Base-by-base conservation (phyloP, 73 alveolate species). In the Paramecium octaurelia region DNA sequence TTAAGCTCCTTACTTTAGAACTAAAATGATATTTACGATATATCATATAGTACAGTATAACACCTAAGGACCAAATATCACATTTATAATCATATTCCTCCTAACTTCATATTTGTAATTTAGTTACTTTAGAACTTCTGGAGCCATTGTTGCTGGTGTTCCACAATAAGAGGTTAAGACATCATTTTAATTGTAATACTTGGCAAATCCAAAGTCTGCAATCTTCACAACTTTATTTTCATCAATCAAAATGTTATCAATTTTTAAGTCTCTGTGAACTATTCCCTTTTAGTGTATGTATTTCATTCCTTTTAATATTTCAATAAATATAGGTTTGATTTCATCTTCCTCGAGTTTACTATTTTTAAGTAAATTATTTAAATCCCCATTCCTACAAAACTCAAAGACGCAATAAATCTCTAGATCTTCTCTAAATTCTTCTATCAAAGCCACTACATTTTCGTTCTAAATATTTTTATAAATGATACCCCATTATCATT, bases 231-330 rank as follows among this genome's bases (percentile, higher is more conserved):
- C 46, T 34, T 64, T 21, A 24, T 87, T 69, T 21, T 87, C 48
- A 20, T 76, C 58, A 54, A 54, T 54, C 69, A 54, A 54, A 8
- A n/a, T 54, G 21, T 54, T 54, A 54, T 54, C 31, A 54, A n/a
- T 54, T 54, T 54, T 54, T 18, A 97, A 46, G 70, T 97, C 99
- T 86, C 99, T 29, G 86, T 97, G 98, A 31, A 93, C 94, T 69
- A 96, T 93, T 24, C 95, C 94, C 43, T 92, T 83, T 36, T 85
- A 90, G 83, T 97, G 97, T 2, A 97, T 48, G 84, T 95, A 96
- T 60, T 93, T 86, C 68, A 96, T 31, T 29, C 97, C 69, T 18
- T 54, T 54, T 54, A 54, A 54, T 18, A 54, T 54, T 54, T 54
- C 69, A 3, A 54, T 54, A n/a, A 54, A 54, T n/a, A 54, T 54